Percentiles rank a stretch among this genome's conserved stretches.
phyloP scores from a whole-genome alignment of 2,329 filamentous ascomycete species.

The Arthroderma uncinatum region DNA sequence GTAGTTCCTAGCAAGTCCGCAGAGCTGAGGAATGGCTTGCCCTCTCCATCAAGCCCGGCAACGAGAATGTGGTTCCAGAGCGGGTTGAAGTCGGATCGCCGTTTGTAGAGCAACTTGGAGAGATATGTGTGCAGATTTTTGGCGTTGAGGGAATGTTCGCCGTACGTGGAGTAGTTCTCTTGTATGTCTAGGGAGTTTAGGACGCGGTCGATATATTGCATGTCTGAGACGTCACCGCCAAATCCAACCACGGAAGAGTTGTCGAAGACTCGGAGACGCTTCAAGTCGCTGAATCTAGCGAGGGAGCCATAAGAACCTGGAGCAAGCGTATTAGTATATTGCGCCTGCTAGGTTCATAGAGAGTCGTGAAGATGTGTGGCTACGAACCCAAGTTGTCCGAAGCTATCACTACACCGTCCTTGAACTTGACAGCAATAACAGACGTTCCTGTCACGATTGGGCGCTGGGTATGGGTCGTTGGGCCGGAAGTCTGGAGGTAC shows the following conservation, averaged over 20 bases:
- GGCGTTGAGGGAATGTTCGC: constrained; percentile 56
- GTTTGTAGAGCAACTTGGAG: constrained; percentile 88
- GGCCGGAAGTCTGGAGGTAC: constrained; percentile 59
- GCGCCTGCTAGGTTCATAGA: not conserved
- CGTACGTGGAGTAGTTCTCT: constrained; percentile 57
- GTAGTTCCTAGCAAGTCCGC: constrained; percentile 90
- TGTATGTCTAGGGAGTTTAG: constrained; percentile 75
- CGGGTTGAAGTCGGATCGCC: constrained; percentile 89
- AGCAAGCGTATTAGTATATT: constrained; percentile 11
- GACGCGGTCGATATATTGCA: constrained; percentile 94
- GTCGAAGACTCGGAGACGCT: constrained; percentile 85
- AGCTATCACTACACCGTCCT: constrained; percentile 89
- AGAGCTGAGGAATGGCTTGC: constrained; percentile 77
- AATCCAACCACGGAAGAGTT: constrained; percentile 77
- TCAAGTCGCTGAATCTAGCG: constrained; percentile 91
- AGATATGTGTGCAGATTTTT: constrained; percentile 96
- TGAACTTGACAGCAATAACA: constrained; percentile 89
- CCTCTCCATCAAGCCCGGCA: constrained; percentile 69
- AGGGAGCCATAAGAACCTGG: constrained; percentile 92
- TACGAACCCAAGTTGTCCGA: constrained; percentile 79
- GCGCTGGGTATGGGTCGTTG: constrained; percentile 77
- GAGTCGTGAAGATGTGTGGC: not conserved
- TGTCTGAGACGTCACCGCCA: constrained; percentile 94
- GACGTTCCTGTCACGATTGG: constrained; percentile 95
- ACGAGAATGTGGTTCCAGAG: constrained; percentile 95